Evolutionary conservation across 1,139 yeast species (phyloP).

Genomic region (Maudiozyma humilis): DNA sequence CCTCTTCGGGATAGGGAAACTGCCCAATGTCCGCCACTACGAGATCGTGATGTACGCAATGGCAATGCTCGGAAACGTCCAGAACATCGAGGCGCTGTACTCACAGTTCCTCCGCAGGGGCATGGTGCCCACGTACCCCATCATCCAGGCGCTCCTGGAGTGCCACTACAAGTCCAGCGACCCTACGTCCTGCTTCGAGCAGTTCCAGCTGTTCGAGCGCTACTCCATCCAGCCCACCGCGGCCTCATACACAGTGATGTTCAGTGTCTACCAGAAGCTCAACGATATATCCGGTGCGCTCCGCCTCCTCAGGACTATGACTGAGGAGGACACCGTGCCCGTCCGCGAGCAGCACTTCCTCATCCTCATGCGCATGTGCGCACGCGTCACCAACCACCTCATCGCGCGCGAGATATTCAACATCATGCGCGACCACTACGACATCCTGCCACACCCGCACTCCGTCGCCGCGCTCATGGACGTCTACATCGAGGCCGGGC

Average conservation of each 20-base stretch:
- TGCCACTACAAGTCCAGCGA: conserved; percentile 42
- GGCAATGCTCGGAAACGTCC: conserved; percentile 48
- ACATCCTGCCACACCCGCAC: conserved; percentile 24
- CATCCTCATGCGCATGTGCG: conserved; percentile 30
- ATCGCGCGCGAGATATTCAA: conserved; percentile 31
- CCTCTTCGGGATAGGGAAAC: conserved; percentile 48
- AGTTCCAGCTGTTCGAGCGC: conserved; percentile 37
- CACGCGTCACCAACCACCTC: conserved; percentile 30
- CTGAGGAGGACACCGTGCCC: conserved; percentile 14
- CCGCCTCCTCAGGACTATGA: conserved; percentile 36
- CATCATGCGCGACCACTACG: conserved; percentile 25
- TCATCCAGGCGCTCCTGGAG: conserved; percentile 44
- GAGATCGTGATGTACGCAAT: conserved; percentile 57
- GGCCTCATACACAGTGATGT: conserved; percentile 36
- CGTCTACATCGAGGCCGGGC: conserved; percentile 21
- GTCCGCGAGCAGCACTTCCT: conserved; percentile 25
- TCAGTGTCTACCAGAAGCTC: conserved; percentile 36
- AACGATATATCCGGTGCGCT: conserved; percentile 37
- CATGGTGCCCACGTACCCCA: conserved; percentile 41
- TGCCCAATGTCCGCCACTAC: conserved; percentile 54
- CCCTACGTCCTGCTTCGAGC: conserved; percentile 37
- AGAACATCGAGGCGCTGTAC: conserved; percentile 47
- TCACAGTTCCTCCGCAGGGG: conserved; percentile 41
- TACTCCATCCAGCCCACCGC: conserved; percentile 35
- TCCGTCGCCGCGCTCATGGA: conserved; percentile 26